A percentile compares a stretch with the other conserved stretches of the same genome.
These are phyloP conservation scores for Begonia loranthoides DNA, from an alignment of 306 rosid genomes.

Conservation along the genomic window DNA sequence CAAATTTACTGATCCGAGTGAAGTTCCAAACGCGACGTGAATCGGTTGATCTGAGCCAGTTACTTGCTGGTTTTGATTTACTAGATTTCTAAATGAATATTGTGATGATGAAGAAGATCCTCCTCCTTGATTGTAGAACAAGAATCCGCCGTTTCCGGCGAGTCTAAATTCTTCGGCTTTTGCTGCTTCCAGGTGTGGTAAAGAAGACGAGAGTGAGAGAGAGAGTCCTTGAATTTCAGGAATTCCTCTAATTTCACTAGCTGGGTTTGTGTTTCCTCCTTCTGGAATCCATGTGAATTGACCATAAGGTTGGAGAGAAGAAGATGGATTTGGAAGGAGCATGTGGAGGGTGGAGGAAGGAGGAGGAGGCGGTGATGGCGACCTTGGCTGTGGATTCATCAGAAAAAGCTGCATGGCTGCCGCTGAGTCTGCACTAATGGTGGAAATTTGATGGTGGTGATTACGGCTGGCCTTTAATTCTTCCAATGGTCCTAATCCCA, in stretches of 20 bases:
- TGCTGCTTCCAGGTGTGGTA: constrained; percentile 9
- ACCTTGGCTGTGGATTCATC: constrained; percentile 68
- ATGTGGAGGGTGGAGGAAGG: constrained; percentile 22
- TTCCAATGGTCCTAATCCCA: constrained; percentile 5
- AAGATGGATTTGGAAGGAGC: too few relatives aligned
- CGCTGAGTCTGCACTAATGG: constrained; percentile 73
- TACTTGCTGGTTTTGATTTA: too few relatives aligned
- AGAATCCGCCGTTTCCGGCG: too few relatives aligned
- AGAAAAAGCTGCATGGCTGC: constrained; percentile 95
- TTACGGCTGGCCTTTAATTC: constrained; percentile 20
- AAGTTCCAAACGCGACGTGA: constrained; percentile 11
- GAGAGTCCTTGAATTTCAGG: constrained; percentile 10
- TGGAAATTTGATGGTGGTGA: constrained; percentile 36
- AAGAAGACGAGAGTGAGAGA: constrained; percentile 12
- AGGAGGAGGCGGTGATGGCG: constrained; percentile 54
- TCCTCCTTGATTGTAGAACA: too few relatives aligned
- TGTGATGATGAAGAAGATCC: too few relatives aligned
- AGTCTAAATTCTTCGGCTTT: constrained; percentile 7
- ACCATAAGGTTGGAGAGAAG: constrained; percentile 1
- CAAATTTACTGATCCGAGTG: constrained; percentile 9
- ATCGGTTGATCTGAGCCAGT: constrained; percentile 4
- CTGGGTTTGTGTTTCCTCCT: not conserved
- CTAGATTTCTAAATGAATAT: too few relatives aligned
- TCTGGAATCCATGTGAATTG: constrained; percentile 10
- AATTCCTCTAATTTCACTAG: too few relatives aligned